Conservation (phyloP, 2,329 filamentous ascomycete genomes). For the Penicillium sp. region DNA sequence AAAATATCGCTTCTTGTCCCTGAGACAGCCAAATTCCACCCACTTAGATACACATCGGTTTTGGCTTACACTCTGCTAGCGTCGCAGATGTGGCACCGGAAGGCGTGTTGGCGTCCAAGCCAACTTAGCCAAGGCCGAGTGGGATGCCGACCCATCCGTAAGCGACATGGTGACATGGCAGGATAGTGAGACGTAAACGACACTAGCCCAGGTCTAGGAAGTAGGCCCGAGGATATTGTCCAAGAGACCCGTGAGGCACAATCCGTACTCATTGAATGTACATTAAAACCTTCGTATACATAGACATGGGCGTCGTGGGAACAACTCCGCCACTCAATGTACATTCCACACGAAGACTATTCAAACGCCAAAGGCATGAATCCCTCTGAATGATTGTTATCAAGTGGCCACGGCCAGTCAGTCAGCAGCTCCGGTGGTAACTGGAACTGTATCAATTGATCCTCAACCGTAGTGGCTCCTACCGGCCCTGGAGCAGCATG, state of each 20-base stretch:
- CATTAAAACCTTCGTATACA: no score
- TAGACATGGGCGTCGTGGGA: no score
- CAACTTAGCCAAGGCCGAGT: neutral
- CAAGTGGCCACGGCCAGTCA: constrained; percentile 45
- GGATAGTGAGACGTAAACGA: no score
- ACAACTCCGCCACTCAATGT: neutral
- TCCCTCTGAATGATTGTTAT: constrained; percentile 26
- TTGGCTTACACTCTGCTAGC: neutral
- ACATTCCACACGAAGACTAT: constrained; percentile 1
- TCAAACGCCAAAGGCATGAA: constrained; percentile 30
- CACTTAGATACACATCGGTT: neutral
- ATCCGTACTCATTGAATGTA: no score
- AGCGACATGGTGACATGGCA: no score
- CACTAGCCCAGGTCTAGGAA: no score
- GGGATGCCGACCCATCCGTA: neutral
- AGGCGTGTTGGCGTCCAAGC: neutral
- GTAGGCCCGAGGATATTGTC: no score
- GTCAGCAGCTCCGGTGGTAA: constrained; percentile 45
- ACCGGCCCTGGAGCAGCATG: constrained; percentile 5
- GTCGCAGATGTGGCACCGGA: neutral
- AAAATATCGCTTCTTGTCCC: no score
- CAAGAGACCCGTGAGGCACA: no score
- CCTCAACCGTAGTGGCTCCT: constrained; percentile 13
- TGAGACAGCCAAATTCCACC: no score
- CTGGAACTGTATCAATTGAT: constrained; percentile 40